These are phyloP conservation scores for Rhizophagus sp. DNA, from an alignment of 192 early-diverging fungal species.

Conservation along the genomic window DNA sequence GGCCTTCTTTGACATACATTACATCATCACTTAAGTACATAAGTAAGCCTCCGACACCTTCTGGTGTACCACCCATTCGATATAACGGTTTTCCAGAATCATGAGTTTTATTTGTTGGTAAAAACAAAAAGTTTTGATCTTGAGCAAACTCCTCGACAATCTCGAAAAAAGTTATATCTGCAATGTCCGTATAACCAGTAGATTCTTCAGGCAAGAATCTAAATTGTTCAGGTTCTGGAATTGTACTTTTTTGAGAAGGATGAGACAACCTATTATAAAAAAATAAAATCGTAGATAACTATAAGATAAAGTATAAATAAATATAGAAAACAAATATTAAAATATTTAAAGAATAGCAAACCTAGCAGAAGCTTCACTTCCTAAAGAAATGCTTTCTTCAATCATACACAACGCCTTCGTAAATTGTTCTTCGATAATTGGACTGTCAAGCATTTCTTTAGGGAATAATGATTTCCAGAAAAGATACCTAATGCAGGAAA, in stretches of 20 bases:
- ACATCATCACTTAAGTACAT: slow-evolving; percentile 67
- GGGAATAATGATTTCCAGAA: slow-evolving; percentile 64
- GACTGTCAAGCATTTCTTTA: slow-evolving; percentile 41
- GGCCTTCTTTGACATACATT: slow-evolving; percentile 53
- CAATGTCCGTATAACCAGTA: slow-evolving; percentile 32
- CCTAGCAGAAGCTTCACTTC: slow-evolving; percentile 32
- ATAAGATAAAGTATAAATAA: neutral
- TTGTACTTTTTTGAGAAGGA: slow-evolving; percentile 22
- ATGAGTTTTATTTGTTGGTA: slow-evolving; percentile 54
- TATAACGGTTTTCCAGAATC: slow-evolving; percentile 58
- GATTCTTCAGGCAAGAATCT: slow-evolving; percentile 25
- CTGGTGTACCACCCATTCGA: slow-evolving; percentile 49
- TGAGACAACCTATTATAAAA: slow-evolving; percentile 33
- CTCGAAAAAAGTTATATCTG: slow-evolving; percentile 55
- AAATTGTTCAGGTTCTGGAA: slow-evolving; percentile 6
- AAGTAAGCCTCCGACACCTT: slow-evolving; percentile 49
- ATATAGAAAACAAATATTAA: neutral
- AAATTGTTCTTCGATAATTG: slow-evolving; percentile 58
- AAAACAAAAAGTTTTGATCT: slow-evolving; percentile 54
- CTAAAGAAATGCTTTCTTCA: slow-evolving; percentile 38
- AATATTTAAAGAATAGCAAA: neutral
- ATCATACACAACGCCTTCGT: slow-evolving; percentile 74
- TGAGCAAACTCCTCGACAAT: slow-evolving; percentile 57
- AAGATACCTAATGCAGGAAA: slow-evolving; percentile 35
- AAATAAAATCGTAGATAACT: neutral